These are phyloP conservation scores for Citrus mangshanensis DNA, from an alignment of 345 rosid genomes.

Conservation along the genomic window DNA sequence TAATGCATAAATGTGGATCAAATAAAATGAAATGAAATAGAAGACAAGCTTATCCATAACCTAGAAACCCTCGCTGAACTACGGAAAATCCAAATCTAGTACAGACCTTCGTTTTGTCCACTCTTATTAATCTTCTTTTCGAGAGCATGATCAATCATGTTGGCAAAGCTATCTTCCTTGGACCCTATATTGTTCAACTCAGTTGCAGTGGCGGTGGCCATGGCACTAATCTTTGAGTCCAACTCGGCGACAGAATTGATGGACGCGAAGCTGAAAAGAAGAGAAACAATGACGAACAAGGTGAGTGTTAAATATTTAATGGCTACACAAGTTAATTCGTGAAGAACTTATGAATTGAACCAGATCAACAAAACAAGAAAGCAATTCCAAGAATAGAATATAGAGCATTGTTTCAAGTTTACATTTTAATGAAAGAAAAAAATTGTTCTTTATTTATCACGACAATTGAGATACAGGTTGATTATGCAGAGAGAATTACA, in stretches of 20 bases:
- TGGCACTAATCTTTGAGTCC: conserved; percentile 22
- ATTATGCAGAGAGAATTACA: too few species aligned
- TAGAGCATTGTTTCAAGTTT: too few species aligned
- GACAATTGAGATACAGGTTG: too few species aligned
- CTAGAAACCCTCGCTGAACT: conserved; percentile 8
- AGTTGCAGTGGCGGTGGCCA: conserved; percentile 17
- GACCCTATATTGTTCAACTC: conserved; percentile 26
- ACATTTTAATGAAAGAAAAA: too few species aligned
- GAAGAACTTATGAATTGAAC: too few species aligned
- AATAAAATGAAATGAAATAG: too few species aligned
- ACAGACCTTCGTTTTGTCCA: conserved; percentile 45
- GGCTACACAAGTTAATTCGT: too few species aligned
- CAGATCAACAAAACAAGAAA: too few species aligned
- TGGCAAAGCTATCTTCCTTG: conserved; percentile 46
- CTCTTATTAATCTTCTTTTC: conserved; percentile 48
- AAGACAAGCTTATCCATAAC: neutral
- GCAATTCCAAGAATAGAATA: too few species aligned
- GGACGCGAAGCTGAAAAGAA: conserved; percentile 17
- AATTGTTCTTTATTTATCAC: too few species aligned
- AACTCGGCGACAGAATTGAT: conserved; percentile 5
- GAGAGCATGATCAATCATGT: conserved; percentile 54
- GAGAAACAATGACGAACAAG: conserved; percentile 9
- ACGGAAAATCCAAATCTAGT: conserved; percentile 18
- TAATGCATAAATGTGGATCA: neutral
- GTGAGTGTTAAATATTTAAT: neutral